Evolutionary conservation across 768 basidiomycete species (phyloP).

Genomic region (Heimioporus sp.): DNA sequence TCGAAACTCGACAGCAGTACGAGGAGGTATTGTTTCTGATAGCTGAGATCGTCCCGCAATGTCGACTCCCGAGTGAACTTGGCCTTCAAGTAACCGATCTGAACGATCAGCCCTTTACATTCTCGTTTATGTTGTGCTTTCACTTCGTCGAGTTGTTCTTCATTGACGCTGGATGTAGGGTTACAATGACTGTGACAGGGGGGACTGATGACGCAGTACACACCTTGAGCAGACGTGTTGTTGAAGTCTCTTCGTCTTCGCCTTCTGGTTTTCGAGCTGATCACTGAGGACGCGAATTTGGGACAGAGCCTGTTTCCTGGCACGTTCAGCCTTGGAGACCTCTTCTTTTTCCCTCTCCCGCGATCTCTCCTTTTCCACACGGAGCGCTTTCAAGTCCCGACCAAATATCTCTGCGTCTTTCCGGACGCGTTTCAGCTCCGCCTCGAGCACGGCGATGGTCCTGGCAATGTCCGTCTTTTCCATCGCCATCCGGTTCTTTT

Average conservation of each 20-base stretch:
- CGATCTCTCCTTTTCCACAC: conserved; percentile 63
- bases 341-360: conserved; percentile 58
- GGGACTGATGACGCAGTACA: conserved; percentile 24
- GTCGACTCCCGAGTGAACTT: conserved; percentile 84
- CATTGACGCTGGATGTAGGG: conserved; percentile 40
- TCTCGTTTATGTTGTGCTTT: conserved; percentile 77
- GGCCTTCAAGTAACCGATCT: conserved; percentile 89
- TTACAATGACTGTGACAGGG: neutral
- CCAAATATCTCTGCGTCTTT: conserved; percentile 78
- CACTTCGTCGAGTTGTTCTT: conserved; percentile 50
- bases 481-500: conserved; percentile 57
- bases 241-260: conserved; percentile 37
- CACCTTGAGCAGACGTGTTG: conserved; percentile 62
- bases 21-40: conserved; percentile 89
- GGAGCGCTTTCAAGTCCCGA: conserved; percentile 66
- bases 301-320: conserved; percentile 64
- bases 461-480: conserved; percentile 66
- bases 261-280: conserved; percentile 55
- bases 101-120: conserved; percentile 86
- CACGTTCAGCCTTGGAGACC: conserved; percentile 51
- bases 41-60: conserved; percentile 70
- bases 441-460: conserved; percentile 66
- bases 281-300: conserved; percentile 67
- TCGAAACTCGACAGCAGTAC: conserved; percentile 68
- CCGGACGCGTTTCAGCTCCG: conserved; percentile 72